Percentiles rank a stretch among this genome's conserved stretches.
These are phyloP conservation scores for Withania somnifera DNA, from an alignment of 305 asterid genomes.

Conservation along the genomic window DNA sequence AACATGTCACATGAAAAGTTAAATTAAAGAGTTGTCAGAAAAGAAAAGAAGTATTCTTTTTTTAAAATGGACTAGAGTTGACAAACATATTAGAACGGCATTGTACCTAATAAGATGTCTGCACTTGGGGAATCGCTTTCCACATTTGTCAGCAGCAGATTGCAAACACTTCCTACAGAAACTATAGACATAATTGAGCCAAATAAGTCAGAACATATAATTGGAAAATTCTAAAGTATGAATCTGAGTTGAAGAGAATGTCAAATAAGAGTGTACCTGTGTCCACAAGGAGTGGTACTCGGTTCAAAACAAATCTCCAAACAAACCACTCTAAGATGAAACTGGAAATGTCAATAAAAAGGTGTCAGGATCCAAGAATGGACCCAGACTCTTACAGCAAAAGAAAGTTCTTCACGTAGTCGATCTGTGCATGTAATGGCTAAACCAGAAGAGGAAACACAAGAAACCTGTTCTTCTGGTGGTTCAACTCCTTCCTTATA, in stretches of 20 bases:
- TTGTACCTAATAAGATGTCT: slow-evolving; percentile 73
- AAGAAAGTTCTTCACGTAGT: slow-evolving; percentile 91
- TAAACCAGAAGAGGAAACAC: slow-evolving; percentile 16
- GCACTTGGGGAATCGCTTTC: slow-evolving; percentile 86
- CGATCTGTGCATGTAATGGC: slow-evolving; percentile 50
- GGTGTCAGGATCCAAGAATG: background rate
- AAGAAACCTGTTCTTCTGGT: slow-evolving; percentile 16
- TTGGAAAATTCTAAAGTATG: background rate
- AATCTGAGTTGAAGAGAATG: background rate
- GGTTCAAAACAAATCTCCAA: slow-evolving; percentile 88
- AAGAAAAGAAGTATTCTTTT: background rate
- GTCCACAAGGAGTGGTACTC: slow-evolving; percentile 91
- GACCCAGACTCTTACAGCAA: slow-evolving; percentile 44
- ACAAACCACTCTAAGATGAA: slow-evolving; percentile 16
- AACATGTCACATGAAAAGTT: background rate
- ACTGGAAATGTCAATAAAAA: background rate
- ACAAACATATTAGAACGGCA: background rate
- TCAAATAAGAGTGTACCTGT: slow-evolving; percentile 40
- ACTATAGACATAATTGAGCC: slow-evolving; percentile 16
- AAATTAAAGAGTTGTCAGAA: background rate
- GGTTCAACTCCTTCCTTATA: slow-evolving; percentile 21
- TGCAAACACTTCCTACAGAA: slow-evolving; percentile 73
- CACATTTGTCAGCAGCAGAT: slow-evolving; percentile 84
- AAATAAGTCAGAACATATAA: background rate
- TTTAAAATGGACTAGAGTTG: background rate